These are phyloP conservation scores for Tolypocladium album DNA, from an alignment of 2,329 filamentous ascomycete species.

Conservation along the genomic window DNA sequence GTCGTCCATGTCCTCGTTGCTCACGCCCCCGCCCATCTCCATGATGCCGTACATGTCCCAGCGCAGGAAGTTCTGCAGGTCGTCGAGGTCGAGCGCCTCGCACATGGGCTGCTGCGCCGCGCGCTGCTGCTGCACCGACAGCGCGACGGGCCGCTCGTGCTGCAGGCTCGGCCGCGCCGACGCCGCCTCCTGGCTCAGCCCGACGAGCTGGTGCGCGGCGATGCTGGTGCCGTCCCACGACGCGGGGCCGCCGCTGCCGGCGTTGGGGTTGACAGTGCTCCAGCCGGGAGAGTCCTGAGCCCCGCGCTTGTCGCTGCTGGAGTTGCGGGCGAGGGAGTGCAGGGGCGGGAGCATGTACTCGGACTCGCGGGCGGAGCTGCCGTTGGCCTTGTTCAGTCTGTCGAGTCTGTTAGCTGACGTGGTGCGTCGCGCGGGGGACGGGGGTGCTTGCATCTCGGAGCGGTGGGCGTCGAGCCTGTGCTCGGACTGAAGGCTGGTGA, in stretches of 20 bases:
- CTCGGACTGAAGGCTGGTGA: conserved; percentile 11
- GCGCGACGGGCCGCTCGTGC: conserved; percentile 23
- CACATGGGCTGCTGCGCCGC: conserved; percentile 17
- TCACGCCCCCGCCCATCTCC: conserved; percentile 25
- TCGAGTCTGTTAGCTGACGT: conserved; percentile 3
- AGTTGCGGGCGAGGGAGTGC: conserved; percentile 10
- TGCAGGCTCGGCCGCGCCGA: conserved; percentile 20
- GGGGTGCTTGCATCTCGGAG: conserved; percentile 7
- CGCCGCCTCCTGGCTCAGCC: conserved; percentile 12
- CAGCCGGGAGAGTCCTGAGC: conserved; percentile 8
- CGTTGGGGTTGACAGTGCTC: conserved; percentile 11
- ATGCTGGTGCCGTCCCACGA: conserved; percentile 15
- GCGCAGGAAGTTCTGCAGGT: conserved; percentile 26
- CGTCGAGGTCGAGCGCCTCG: conserved; percentile 24
- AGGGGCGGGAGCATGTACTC: conserved; percentile 12
- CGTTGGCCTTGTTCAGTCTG: conserved; percentile 3
- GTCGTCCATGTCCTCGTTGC: conserved; percentile 24
- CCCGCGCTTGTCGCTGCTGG: conserved; percentile 1
- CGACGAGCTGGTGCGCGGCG: conserved; percentile 15
- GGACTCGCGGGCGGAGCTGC: neutral
- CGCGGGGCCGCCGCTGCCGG: conserved; percentile 5
- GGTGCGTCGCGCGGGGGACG: neutral
- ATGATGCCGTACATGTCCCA: conserved; percentile 31
- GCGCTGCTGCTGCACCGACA: conserved; percentile 7
- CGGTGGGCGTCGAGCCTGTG: conserved; percentile 10